Evolutionary conservation across 306 rosid species (phyloP), one percentile per base, ranked within the genome.

Genomic region (Fagus crenata): DNA sequence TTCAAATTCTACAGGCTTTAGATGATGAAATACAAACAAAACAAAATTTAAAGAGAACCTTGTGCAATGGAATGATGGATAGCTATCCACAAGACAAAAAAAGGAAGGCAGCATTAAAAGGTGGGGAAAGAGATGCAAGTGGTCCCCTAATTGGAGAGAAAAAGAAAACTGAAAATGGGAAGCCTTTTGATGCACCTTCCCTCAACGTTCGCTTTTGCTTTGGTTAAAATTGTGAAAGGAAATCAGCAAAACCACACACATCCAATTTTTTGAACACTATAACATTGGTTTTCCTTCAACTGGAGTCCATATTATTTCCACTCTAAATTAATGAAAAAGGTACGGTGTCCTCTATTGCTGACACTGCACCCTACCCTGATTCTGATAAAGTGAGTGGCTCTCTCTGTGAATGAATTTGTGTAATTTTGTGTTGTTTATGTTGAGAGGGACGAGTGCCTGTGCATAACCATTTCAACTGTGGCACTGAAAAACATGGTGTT

Each of bases 401-500:
- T 43, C 60, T 58, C 65, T 58, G 60, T 22, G 49, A 46, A 31
- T 71, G 49, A n/a, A n/a, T 7, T 77, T 85, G 49, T 78, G 78
- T 76, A 46, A 46, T 46, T 46, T 46, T 46, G 76, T 72, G 74
- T 74, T 78, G 86, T 84, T 77, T 85, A 65, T 64, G 86, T 68
- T 90, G 98, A 93, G 89, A 91, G 89, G 75, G 96, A 93, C 93
- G 83, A 84, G 76, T 81, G 86, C 82, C 83, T 85, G 86, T 53
- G 79, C 82, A 68, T 65, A 78, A 82, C 80, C 82, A 84, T 83
- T 81, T 81, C 89, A 89, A 88, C 96, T 85, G 82, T 87, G 96
- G 96, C 98, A 93, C 98, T 93, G 98, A 93, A 93, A 93, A 91
- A 87, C 96, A 93, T 91, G 97, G 71, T 39, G 49, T 81, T 43